Conservation (phyloP, 192 early-diverging fungal genomes). For the Mortierella antarctica region DNA sequence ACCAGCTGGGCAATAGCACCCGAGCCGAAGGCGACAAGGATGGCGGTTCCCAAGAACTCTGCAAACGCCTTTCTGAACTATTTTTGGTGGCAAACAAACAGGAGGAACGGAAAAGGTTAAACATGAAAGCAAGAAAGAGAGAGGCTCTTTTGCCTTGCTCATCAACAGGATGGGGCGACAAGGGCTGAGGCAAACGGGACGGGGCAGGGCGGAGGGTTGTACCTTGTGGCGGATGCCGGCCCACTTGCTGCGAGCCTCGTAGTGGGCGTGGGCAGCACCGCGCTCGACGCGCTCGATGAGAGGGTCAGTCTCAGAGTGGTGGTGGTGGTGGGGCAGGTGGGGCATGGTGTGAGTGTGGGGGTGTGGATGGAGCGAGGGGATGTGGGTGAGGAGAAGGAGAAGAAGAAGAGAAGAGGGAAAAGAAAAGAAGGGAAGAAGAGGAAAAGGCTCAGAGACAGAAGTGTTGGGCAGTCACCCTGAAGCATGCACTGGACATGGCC, state of each 20-base stretch:
- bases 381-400: slow-evolving; percentile 6
- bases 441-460: background rate
- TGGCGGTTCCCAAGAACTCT: slow-evolving; percentile 80
- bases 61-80: slow-evolving; percentile 65
- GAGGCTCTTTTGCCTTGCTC: background rate
- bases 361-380: background rate
- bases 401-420: background rate
- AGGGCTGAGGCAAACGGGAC: background rate
- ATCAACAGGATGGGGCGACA: background rate
- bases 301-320: slow-evolving; percentile 45
- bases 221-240: slow-evolving; percentile 51
- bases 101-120: background rate
- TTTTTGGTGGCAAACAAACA: background rate
- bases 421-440: slow-evolving; percentile 4
- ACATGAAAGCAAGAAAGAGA: background rate
- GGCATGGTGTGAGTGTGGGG: slow-evolving; percentile 20
- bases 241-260: slow-evolving; percentile 45
- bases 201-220: background rate
- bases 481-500: no score
- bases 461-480: no score
- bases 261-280: slow-evolving; percentile 14
- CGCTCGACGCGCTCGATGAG: slow-evolving; percentile 44
- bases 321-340: slow-evolving; percentile 23
- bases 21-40: slow-evolving; percentile 72
- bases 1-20: slow-evolving; percentile 69